A percentile compares a stretch with the other conserved stretches of the same genome.
These are phyloP conservation scores for Arabis hirsuta DNA, from an alignment of 345 rosid genomes.

Conservation along the genomic window DNA sequence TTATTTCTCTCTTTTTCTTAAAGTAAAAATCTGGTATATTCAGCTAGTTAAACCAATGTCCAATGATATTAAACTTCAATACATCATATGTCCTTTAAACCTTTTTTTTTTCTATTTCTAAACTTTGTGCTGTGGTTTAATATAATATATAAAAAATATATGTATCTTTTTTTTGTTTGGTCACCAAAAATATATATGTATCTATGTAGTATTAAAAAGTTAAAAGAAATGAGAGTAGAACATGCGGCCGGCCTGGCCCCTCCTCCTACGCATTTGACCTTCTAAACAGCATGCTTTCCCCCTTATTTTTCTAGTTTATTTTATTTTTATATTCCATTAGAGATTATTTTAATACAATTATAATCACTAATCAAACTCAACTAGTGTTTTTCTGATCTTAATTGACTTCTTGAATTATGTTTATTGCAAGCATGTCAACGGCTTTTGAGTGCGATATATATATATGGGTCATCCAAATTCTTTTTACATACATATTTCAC, in stretches of 20 bases:
- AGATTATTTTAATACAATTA: not conserved
- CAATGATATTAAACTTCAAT: not conserved
- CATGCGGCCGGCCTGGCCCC: slow-evolving; percentile 36
- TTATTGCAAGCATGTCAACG: slow-evolving; percentile 27
- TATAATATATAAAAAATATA: not conserved
- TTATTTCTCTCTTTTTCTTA: not conserved
- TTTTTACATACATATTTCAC: not conserved
- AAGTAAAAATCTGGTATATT: not conserved
- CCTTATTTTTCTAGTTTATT: not conserved
- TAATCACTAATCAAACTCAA: slow-evolving; percentile 5
- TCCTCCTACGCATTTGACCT: slow-evolving; percentile 29
- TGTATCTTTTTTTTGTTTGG: no score
- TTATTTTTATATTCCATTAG: not conserved
- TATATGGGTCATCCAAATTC: slow-evolving; percentile 1
- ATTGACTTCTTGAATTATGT: not conserved
- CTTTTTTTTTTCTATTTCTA: no score
- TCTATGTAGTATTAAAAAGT: not conserved
- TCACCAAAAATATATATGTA: not conserved
- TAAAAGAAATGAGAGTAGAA: not conserved
- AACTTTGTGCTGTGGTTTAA: no score
- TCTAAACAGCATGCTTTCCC: slow-evolving; percentile 23
- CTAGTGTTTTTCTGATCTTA: slow-evolving; percentile 9
- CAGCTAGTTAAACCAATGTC: not conserved
- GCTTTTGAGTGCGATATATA: slow-evolving; percentile 6
- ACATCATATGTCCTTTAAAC: not conserved